Percentiles rank a stretch among this genome's conserved stretches.
phyloP scores from a whole-genome alignment of 2,329 filamentous ascomycete species.

The Alternaria gaisen region DNA sequence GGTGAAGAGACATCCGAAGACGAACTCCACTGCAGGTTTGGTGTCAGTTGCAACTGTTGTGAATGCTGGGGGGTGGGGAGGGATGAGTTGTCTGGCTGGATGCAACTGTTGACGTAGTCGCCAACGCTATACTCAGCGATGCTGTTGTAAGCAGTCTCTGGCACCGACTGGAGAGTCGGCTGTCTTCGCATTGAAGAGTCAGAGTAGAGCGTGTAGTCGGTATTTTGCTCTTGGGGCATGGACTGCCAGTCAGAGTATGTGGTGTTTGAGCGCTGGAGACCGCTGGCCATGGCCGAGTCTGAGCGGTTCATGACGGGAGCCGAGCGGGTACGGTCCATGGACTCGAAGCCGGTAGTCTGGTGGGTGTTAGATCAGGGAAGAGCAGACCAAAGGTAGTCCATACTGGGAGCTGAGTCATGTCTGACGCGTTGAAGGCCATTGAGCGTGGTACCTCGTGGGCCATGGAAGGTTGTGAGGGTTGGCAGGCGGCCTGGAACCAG shows the following conservation, averaged over 20 bases:
- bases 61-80: constrained; percentile 31
- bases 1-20: constrained; percentile 48
- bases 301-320: constrained; percentile 47
- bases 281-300: constrained; percentile 34
- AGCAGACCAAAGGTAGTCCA: constrained; percentile 41
- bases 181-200: constrained; percentile 31
- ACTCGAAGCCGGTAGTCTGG: constrained; percentile 34
- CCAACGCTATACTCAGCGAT: constrained; percentile 49
- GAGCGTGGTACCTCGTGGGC: constrained; percentile 46
- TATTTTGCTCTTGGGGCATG: constrained; percentile 30
- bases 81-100: constrained; percentile 35
- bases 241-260: constrained; percentile 36
- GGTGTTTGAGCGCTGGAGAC: constrained; percentile 35
- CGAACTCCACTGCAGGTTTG: constrained; percentile 42
- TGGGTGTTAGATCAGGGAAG: constrained; percentile 40
- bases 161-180: constrained; percentile 36
- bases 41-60: constrained; percentile 44
- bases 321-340: constrained; percentile 48
- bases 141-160: constrained; percentile 29
- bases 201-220: constrained; percentile 46
- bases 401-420: constrained; percentile 43
- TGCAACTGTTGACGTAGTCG: constrained; percentile 48
- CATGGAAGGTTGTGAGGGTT: constrained; percentile 29
- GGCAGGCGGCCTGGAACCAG: constrained; percentile 44
- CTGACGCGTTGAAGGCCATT: constrained; percentile 39